phyloP scores from a whole-genome alignment of 1,139 yeast species.

The Yamadazyma jaroonii region DNA sequence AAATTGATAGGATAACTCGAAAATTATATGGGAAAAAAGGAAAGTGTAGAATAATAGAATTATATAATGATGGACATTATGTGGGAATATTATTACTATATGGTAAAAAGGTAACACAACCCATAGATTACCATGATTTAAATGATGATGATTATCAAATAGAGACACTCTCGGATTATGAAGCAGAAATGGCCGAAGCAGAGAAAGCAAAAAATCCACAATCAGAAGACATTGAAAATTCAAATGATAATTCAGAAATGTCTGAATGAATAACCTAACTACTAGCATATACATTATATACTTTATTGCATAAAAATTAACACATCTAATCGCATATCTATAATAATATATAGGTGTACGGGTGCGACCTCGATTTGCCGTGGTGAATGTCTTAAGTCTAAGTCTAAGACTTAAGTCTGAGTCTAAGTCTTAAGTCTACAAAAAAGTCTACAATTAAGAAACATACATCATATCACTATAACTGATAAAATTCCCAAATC shows the following conservation, averaged over 20 bases:
- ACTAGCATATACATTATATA: no score
- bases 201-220: not conserved
- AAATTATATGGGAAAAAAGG: conserved; percentile 43
- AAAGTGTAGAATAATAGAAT: conserved; percentile 47
- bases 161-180: conserved; percentile 6
- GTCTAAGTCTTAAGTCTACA: no score
- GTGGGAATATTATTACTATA: conserved; percentile 61
- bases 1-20: conserved; percentile 47
- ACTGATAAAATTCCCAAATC: no score
- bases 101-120: conserved; percentile 32
- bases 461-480: not conserved
- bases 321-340: no score
- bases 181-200: conserved; percentile 2
- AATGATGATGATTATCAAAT: conserved; percentile 1
- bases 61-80: conserved; percentile 38
- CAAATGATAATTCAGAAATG: no score
- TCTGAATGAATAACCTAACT: no score
- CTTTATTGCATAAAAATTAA: no score
- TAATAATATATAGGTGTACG: no score
- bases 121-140: conserved; percentile 10
- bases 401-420: no score
- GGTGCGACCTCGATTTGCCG: no score
- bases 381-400: no score
- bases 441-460: not conserved
- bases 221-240: not conserved